These are phyloP conservation scores for Tillandsia fasciculata DNA, from an alignment of 176 grass and related monocot species.

Conservation along the genomic window DNA sequence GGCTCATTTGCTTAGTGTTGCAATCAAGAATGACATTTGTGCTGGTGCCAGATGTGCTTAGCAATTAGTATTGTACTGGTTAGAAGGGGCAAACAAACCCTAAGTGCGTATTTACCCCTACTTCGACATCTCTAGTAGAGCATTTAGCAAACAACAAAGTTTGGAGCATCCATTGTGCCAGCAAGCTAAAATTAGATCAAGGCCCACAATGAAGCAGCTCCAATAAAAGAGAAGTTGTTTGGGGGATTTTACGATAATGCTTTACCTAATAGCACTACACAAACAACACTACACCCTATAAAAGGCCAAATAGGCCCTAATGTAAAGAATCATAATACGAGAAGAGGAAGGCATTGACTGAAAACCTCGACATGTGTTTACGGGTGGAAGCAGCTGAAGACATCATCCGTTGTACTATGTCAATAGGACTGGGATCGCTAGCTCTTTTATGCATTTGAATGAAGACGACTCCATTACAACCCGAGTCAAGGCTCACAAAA, in stretches of 20 bases:
- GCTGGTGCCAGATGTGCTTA: no score
- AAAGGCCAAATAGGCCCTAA: no score
- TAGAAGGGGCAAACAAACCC: neutral
- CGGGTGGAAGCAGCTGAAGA: constrained; percentile 54
- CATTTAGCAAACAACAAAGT: neutral
- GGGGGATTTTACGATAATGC: no score
- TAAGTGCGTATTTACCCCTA: neutral
- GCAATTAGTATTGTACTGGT: no score
- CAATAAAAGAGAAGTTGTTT: neutral
- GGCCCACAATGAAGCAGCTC: neutral
- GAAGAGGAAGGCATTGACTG: constrained; percentile 6
- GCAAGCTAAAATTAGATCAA: neutral
- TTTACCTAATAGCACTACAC: constrained; percentile 6
- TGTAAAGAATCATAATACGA: neutral
- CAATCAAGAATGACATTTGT: no score
- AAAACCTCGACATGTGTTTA: constrained; percentile 98
- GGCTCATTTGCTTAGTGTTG: no score
- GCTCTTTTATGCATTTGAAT: constrained; percentile 80
- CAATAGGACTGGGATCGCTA: constrained; percentile 61
- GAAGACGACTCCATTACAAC: constrained; percentile 81
- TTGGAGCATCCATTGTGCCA: no score
- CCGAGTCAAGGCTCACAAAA: constrained; percentile 74
- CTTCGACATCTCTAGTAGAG: neutral
- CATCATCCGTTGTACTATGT: constrained; percentile 91
- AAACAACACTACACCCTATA: neutral